Conservation (phyloP, 1,284 basidiomycete species). For the Sporisorium graminicola region DNA sequence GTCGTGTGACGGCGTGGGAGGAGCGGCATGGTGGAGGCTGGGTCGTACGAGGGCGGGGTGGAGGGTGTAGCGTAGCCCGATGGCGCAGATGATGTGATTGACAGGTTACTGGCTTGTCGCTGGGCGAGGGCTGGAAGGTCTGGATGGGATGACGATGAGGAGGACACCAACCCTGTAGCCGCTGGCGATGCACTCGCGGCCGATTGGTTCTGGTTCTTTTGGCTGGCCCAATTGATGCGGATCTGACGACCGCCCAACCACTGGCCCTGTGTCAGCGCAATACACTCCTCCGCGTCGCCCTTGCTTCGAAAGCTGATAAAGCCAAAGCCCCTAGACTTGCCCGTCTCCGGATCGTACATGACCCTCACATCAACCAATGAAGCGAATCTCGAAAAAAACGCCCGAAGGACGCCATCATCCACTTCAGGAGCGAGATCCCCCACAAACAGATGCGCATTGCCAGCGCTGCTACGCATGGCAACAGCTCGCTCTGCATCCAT, state of each 20-base stretch:
- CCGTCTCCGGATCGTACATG: slow-evolving; percentile 99
- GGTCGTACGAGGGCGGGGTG: slow-evolving; percentile 4
- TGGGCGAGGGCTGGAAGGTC: not conserved
- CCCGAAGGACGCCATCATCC: slow-evolving; percentile 93
- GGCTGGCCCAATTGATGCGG: slow-evolving; percentile 99
- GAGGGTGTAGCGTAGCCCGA: slow-evolving; percentile 7
- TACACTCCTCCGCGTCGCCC: slow-evolving; percentile 96
- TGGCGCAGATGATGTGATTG: not conserved
- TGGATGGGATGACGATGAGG: not conserved
- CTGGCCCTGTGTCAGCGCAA: slow-evolving; percentile 98
- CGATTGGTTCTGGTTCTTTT: slow-evolving; percentile 82
- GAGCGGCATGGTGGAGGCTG: not conserved
- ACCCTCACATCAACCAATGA: slow-evolving; percentile 95
- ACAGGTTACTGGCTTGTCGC: not conserved
- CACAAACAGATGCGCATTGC: slow-evolving; percentile 96
- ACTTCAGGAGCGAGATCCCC: slow-evolving; percentile 98
- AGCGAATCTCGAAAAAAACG: slow-evolving; percentile 95
- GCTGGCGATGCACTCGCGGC: not conserved
- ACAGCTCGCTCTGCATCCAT: not conserved
- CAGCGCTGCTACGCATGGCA: slow-evolving; percentile 76
- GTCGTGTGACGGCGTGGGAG: slow-evolving; percentile 37
- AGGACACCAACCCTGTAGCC: not conserved
- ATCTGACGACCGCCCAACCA: slow-evolving; percentile 98
- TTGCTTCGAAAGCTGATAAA: slow-evolving; percentile 95
- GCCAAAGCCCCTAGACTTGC: slow-evolving; percentile 93